Percentiles rank a stretch among this genome's conserved stretches.
Evolutionary conservation across 176 grass and related monocot genomes (phyloP).

Genomic region (Cymbopogon citratus): DNA sequence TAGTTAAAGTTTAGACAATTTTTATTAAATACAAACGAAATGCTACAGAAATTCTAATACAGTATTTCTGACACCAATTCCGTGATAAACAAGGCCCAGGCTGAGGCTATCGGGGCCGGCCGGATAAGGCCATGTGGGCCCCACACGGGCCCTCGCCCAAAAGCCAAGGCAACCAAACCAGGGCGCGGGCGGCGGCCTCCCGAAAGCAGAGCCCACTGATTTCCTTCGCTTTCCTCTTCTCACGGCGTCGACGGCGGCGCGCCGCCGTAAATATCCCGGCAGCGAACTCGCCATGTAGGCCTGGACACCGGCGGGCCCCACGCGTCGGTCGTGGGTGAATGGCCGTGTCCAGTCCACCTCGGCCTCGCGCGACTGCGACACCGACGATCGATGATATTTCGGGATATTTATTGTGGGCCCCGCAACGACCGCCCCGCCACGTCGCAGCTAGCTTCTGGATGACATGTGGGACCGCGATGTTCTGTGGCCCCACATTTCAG

Average conservation of each 20-base stretch:
- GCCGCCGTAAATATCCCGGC: neutral
- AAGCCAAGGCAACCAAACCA: neutral
- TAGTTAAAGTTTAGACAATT: no score
- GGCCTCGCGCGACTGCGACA: neutral
- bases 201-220: conserved; percentile 1
- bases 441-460: accelerated
- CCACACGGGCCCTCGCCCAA: neutral
- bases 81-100: no score
- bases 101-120: neutral
- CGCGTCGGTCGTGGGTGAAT: neutral
- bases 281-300: neutral
- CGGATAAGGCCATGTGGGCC: neutral
- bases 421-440: neutral
- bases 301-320: neutral
- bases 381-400: neutral
- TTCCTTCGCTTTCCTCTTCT: no score
- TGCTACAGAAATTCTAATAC: no score
- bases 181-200: neutral
- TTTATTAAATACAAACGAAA: no score
- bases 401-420: neutral
- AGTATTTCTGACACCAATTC: no score
- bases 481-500: neutral
- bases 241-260: neutral
- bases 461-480: neutral
- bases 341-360: no score